Base-by-base conservation (phyloP, 345 rosid genomes). In the Camelina sativa region DNA sequence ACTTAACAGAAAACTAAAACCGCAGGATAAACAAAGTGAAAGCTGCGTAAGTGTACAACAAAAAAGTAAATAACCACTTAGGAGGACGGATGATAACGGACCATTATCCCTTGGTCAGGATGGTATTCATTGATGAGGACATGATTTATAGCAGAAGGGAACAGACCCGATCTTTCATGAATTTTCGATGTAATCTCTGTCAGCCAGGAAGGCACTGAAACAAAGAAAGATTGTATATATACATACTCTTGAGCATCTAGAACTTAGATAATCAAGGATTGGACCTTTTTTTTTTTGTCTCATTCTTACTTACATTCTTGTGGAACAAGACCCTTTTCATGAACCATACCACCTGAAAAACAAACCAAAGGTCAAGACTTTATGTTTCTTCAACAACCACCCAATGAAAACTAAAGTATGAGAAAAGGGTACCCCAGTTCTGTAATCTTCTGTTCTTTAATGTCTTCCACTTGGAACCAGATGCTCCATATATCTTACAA, bases 51-150 rank as follows among this genome's bases (percentile, higher is more conserved):
- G 8, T 20, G 5, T 54, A 54, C 35, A 54, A 16, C 34, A 8
- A 44, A 2, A 25, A 43, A 35, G 57, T 9, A 55, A 41, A 23
- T 22, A 52, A 67, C 8, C 4, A 64, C 11, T 17, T 12, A 64
- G 11, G 15, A 20, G n/a, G 12, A 65, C 20, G 17, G 8, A 34
- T 30, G 38, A 30, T 44, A 23, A 75, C 84, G 6, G 12, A 94
- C 97, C 96, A 90, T 91, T 73, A 94, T 91, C 70, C 96, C 96
- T 86, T 89, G 96, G 71, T 84, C 79, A 17, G 96, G 91, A 68
- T 82, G 88, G 80, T 91, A 91, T 73, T 91, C 98, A 71, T 91
- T 91, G 84, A 90, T 88, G 62, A 91, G 96, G 76, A 94, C 94
- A 66, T 91, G 96, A 78, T 89, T 94, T 30, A 94, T 87, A 67